Conservation (phyloP, 2,329 filamentous ascomycete genomes). For the Nigrospora oryzae region DNA sequence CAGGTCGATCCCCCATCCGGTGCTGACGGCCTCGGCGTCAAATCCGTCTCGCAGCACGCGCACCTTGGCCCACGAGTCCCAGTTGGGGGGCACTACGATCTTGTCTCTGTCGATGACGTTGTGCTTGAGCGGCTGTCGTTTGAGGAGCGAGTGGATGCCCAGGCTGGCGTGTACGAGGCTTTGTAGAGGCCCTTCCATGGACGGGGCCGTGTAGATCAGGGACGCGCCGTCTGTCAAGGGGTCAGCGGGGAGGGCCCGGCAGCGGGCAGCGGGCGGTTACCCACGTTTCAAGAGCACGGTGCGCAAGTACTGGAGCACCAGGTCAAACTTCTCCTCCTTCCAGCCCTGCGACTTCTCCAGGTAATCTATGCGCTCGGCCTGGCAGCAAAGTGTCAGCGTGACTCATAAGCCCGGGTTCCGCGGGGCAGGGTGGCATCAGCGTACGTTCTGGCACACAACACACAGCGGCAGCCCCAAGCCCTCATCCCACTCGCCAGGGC, state of each 20-base stretch:
- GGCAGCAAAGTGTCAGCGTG: slow-evolving; percentile 9
- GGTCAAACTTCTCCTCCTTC: slow-evolving; percentile 96
- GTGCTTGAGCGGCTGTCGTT: slow-evolving; percentile 71
- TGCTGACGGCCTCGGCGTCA: slow-evolving; percentile 78
- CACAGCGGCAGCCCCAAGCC: slow-evolving; percentile 79
- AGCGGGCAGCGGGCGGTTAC: slow-evolving; percentile 22
- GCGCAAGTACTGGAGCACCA: slow-evolving; percentile 84
- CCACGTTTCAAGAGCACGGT: slow-evolving; percentile 81
- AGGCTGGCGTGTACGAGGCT: slow-evolving; percentile 77
- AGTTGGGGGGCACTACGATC: slow-evolving; percentile 89
- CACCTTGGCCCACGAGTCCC: slow-evolving; percentile 98
- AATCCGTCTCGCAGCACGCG: slow-evolving; percentile 85
- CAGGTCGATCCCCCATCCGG: slow-evolving; percentile 79
- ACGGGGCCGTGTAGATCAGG: slow-evolving; percentile 76
- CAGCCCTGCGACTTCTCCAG: slow-evolving; percentile 85
- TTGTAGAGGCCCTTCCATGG: slow-evolving; percentile 67
- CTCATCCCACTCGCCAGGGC: slow-evolving; percentile 90
- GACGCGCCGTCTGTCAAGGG: slow-evolving; percentile 62
- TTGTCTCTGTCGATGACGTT: slow-evolving; percentile 92
- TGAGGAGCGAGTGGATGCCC: slow-evolving; percentile 75
- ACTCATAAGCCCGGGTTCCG: slow-evolving; percentile 8
- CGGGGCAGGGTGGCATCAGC: slow-evolving; percentile 15
- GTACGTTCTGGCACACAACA: slow-evolving; percentile 91
- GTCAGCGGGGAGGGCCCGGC: slow-evolving; percentile 1
- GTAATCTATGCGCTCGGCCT: slow-evolving; percentile 84